These are phyloP conservation scores for Penicillium italicum DNA, from an alignment of 2,329 filamentous ascomycete genomes.

Conservation along the genomic window DNA sequence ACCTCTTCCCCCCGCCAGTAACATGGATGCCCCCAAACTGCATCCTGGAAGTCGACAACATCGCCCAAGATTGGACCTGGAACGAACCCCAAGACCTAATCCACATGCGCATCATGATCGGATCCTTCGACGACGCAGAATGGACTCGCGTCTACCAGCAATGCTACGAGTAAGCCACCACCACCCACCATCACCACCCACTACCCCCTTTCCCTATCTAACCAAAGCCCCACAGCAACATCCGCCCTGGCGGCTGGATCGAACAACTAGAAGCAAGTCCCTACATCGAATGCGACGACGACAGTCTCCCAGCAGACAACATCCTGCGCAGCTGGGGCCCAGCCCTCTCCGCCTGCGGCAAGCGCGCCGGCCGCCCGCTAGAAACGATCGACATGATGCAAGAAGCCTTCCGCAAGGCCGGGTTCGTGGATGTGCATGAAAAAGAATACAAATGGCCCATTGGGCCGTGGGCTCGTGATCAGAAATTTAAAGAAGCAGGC, in stretches of 20 bases:
- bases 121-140: conserved; percentile 13
- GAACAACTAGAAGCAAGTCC: conserved; percentile 21
- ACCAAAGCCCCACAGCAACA: conserved; percentile 6
- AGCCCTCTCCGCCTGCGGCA: conserved; percentile 16
- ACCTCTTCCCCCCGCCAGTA: conserved; percentile 26
- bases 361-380: conserved; percentile 22
- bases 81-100: conserved; percentile 25
- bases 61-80: conserved; percentile 24
- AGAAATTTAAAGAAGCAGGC: conserved; percentile 41
- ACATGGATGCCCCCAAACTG: conserved; percentile 30
- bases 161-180: conserved; percentile 16
- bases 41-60: conserved; percentile 27
- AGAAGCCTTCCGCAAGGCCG: conserved; percentile 21
- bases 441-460: conserved; percentile 30
- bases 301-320: conserved; percentile 15
- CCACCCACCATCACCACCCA: no score
- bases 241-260: conserved; percentile 22
- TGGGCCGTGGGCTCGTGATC: conserved; percentile 31
- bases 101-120: conserved; percentile 23
- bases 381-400: conserved; percentile 25
- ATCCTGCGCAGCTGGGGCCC: conserved; percentile 16
- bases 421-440: conserved; percentile 33
- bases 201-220: background rate
- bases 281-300: conserved; percentile 17
- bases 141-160: conserved; percentile 19